These are phyloP conservation scores for Nigrograna mackinnonii DNA, from an alignment of 2,329 filamentous ascomycete genomes.

Conservation along the genomic window DNA sequence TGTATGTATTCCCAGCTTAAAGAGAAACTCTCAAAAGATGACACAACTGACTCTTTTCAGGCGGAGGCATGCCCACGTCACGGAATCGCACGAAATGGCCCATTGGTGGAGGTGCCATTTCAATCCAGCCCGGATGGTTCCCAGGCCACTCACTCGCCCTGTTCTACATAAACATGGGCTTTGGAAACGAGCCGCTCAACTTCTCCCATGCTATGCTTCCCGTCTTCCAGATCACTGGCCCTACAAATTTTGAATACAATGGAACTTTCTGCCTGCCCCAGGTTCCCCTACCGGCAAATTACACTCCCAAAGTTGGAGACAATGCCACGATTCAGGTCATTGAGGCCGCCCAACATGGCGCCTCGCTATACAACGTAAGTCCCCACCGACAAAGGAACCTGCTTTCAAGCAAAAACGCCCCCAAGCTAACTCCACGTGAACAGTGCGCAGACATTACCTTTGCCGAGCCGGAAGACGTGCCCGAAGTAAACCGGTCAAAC, in stretches of 20 bases:
- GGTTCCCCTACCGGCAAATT: conserved; percentile 76
- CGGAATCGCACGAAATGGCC: conserved; percentile 93
- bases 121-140: conserved; percentile 96
- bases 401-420: no score
- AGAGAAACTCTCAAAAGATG: not conserved
- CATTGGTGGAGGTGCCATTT: conserved; percentile 79
- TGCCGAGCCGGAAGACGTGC: conserved; percentile 76
- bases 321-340: conserved; percentile 89
- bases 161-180: conserved; percentile 89
- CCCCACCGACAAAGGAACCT: not conserved
- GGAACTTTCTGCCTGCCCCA: conserved; percentile 90
- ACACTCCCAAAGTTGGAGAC: conserved; percentile 76
- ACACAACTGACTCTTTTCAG: conserved; percentile 49
- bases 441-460: conserved; percentile 98
- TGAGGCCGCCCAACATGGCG: conserved; percentile 81
- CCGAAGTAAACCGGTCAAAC: conserved; percentile 76
- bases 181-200: conserved; percentile 79
- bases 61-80: conserved; percentile 78
- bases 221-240: conserved; percentile 82
- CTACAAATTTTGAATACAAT: conserved; percentile 80
- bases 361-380: conserved; percentile 77
- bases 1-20: conserved; percentile 62
- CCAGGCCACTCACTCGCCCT: conserved; percentile 80
- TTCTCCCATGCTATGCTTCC: conserved; percentile 84
- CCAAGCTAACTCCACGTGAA: conserved; percentile 6